Percentiles rank a stretch among this genome's conserved stretches.
Evolutionary conservation across 140 eudicot genomes (phyloP).

Genomic region (Anethum foeniculum): DNA sequence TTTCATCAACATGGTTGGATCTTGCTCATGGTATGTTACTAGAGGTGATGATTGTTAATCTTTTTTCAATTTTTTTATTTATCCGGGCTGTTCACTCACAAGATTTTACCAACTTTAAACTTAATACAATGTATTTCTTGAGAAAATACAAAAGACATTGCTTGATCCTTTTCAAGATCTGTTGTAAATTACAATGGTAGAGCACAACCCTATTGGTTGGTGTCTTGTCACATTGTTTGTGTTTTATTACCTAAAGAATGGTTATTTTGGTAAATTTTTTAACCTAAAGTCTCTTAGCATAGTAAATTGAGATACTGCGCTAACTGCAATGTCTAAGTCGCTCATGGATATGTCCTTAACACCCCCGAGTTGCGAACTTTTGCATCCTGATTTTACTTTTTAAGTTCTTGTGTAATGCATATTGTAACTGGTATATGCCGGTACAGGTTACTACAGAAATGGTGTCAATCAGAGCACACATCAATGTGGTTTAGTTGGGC

Average conservation of each 20-base stretch:
- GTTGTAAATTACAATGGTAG: slow-evolving; percentile 36
- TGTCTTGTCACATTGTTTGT: too few species aligned
- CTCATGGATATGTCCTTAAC: not conserved
- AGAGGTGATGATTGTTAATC: slow-evolving; percentile 37
- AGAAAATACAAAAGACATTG: not conserved
- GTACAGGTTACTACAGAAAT: not conserved
- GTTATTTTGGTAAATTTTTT: not conserved
- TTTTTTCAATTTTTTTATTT: not conserved
- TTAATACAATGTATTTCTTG: not conserved
- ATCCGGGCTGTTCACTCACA: not conserved
- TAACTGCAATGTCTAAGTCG: not conserved
- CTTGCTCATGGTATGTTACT: slow-evolving; percentile 90
- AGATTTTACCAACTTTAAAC: not conserved
- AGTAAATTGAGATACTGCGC: not conserved
- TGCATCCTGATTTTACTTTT: not conserved
- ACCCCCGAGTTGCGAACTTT: not conserved
- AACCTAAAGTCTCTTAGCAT: not conserved
- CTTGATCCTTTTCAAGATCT: slow-evolving; percentile 38
- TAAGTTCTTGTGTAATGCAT: not conserved
- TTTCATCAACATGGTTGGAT: slow-evolving; percentile 91
- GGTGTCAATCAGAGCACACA: not conserved
- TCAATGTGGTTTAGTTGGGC: not conserved
- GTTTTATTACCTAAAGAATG: not conserved
- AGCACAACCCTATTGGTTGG: too few species aligned
- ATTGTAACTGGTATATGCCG: not conserved